Percentiles rank a stretch among this genome's conserved stretches.
Evolutionary conservation across 805 yeast genomes (phyloP).

Genomic region (Saturnispora bothae): DNA sequence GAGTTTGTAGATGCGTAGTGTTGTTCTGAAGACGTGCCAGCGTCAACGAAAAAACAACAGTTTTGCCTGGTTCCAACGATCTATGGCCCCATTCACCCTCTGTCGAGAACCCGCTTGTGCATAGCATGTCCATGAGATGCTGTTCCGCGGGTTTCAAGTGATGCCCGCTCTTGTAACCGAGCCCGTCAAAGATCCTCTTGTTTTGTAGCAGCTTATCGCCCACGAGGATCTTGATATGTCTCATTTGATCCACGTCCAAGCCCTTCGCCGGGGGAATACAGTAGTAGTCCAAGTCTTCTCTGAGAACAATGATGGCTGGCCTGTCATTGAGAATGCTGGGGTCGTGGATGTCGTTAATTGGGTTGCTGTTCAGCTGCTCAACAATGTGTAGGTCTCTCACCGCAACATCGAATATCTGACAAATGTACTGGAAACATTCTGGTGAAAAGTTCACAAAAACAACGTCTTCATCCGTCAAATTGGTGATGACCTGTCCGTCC

Average conservation of each 20-base stretch:
- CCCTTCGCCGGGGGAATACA: slow-evolving; percentile 70
- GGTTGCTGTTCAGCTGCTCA: slow-evolving; percentile 24
- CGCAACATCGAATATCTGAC: slow-evolving; percentile 60
- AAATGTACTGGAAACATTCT: slow-evolving; percentile 72
- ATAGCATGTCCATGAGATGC: slow-evolving; percentile 88
- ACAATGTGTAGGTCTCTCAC: slow-evolving; percentile 45
- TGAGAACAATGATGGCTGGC: slow-evolving; percentile 82
- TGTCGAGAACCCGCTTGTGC: slow-evolving; percentile 70
- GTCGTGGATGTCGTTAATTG: slow-evolving; percentile 29
- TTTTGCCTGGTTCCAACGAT: slow-evolving; percentile 74
- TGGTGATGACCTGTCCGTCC: slow-evolving; percentile 67
- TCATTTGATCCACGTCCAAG: slow-evolving; percentile 47
- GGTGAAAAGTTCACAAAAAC: slow-evolving; percentile 84
- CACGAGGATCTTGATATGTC: slow-evolving; percentile 58
- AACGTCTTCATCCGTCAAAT: slow-evolving; percentile 67
- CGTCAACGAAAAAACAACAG: slow-evolving; percentile 78
- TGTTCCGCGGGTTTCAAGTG: slow-evolving; percentile 82
- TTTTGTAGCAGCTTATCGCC: slow-evolving; percentile 55
- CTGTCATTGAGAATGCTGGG: slow-evolving; percentile 61
- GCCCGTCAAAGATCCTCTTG: slow-evolving; percentile 64
- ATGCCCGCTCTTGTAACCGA: slow-evolving; percentile 49
- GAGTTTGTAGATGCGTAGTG: slow-evolving; percentile 11
- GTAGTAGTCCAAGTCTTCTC: slow-evolving; percentile 92
- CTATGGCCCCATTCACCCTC: slow-evolving; percentile 80
- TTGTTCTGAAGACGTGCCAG: slow-evolving; percentile 45